Conservation (phyloP, 768 basidiomycete species). For the Mycena galericulata region DNA sequence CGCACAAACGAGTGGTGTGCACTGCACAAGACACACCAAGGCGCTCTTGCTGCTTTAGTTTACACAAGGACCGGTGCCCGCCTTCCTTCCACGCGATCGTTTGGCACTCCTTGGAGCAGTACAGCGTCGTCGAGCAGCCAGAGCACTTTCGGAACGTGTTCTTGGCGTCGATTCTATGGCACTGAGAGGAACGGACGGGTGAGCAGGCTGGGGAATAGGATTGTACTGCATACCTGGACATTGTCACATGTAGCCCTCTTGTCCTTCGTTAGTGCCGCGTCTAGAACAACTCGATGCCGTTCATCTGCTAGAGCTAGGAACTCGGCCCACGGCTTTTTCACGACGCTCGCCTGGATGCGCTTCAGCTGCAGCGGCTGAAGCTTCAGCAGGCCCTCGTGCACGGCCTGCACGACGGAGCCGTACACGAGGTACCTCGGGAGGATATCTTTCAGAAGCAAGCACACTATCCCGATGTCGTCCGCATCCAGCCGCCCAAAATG, state of each 20-base stretch:
- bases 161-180: constrained; percentile 49
- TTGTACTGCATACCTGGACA: constrained; percentile 40
- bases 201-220: background rate
- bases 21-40: constrained; percentile 44
- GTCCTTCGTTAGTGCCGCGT: constrained; percentile 43
- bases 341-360: constrained; percentile 37
- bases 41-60: constrained; percentile 51
- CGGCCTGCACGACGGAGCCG: constrained; percentile 48
- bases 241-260: constrained; percentile 52
- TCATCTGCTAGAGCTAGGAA: constrained; percentile 45
- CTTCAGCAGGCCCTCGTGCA: constrained; percentile 43
- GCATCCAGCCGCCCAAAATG: constrained; percentile 40
- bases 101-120: constrained; percentile 56
- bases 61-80: constrained; percentile 51
- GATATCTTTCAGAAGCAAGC: constrained; percentile 40
- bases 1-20: background rate
- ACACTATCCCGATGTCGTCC: constrained; percentile 48
- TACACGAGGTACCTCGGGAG: constrained; percentile 53
- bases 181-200: constrained; percentile 39
- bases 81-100: constrained; percentile 50
- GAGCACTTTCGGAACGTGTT: constrained; percentile 50
- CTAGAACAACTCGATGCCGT: constrained; percentile 37
- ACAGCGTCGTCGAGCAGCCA: constrained; percentile 49
- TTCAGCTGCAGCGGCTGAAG: constrained; percentile 37
- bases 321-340: constrained; percentile 40